Evolutionary conservation across 2,329 filamentous ascomycete species (phyloP).

Genomic region (Diplodia sapinea): DNA sequence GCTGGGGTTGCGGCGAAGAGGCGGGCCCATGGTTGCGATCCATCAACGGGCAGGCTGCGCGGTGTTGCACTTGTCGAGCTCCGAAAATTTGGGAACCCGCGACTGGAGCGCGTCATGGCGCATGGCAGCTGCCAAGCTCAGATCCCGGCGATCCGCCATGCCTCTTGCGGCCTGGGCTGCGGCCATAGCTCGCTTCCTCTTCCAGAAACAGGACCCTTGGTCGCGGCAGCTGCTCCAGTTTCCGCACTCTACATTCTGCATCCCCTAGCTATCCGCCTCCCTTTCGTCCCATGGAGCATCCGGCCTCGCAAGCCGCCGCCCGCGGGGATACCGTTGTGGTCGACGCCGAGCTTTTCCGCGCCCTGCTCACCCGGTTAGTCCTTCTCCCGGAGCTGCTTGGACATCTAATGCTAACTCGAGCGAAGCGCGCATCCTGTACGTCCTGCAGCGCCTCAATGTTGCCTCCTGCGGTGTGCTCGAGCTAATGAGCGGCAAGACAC

Average conservation of each 20-base stretch:
- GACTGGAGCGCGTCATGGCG: slow-evolving; percentile 21
- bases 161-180: neutral
- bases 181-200: slow-evolving; percentile 27
- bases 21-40: slow-evolving; percentile 42
- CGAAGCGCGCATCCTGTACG: neutral
- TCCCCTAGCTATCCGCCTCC: no score
- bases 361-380: neutral
- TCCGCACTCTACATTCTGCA: neutral
- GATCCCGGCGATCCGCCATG: slow-evolving; percentile 14
- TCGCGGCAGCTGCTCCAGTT: neutral
- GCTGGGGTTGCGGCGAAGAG: slow-evolving; percentile 38
- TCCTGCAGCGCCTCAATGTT: neutral
- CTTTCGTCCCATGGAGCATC: neutral
- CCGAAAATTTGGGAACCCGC: slow-evolving; percentile 36
- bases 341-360: neutral
- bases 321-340: neutral
- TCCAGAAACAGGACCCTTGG: slow-evolving; percentile 21
- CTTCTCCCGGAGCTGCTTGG: neutral
- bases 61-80: slow-evolving; percentile 21
- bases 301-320: neutral
- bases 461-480: neutral
- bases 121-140: slow-evolving; percentile 26
- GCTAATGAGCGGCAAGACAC: neutral
- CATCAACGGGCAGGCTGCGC: slow-evolving; percentile 37
- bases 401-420: neutral